phyloP scores from a whole-genome alignment of 2,329 filamentous ascomycete genomes.

The Stachybotrys echinatus region DNA sequence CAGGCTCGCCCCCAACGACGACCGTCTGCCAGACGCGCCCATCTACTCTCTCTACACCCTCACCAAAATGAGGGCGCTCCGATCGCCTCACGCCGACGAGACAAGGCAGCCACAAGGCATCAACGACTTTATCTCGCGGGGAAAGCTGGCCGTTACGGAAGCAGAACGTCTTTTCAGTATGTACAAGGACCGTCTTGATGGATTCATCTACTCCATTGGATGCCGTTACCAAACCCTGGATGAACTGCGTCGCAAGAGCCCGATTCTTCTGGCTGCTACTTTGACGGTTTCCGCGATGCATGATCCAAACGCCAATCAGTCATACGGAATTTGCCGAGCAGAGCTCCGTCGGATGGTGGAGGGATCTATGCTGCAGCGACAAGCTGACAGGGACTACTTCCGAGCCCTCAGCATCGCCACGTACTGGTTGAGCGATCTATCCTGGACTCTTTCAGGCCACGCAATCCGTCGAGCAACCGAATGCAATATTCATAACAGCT shows the following conservation, averaged over 20 bases:
- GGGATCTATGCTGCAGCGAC: slow-evolving; percentile 29
- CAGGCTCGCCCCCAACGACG: slow-evolving; percentile 23
- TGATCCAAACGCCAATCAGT: slow-evolving; percentile 44
- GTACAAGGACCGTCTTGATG: slow-evolving; percentile 44
- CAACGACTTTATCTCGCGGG: slow-evolving; percentile 30
- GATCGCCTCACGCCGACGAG: slow-evolving; percentile 24
- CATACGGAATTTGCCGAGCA: slow-evolving; percentile 46
- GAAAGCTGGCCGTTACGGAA: slow-evolving; percentile 38
- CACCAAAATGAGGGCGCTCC: slow-evolving; percentile 28
- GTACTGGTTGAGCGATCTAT: slow-evolving; percentile 59
- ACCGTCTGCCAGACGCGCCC: slow-evolving; percentile 29
- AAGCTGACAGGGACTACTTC: slow-evolving; percentile 42
- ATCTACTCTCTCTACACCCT: slow-evolving; percentile 33
- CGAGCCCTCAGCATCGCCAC: slow-evolving; percentile 55
- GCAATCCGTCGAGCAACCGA: slow-evolving; percentile 45
- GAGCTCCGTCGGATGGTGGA: slow-evolving; percentile 52
- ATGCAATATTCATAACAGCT: slow-evolving; percentile 37
- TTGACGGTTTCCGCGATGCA: slow-evolving; percentile 54
- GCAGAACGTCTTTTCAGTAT: slow-evolving; percentile 46
- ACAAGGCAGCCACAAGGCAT: slow-evolving; percentile 13
- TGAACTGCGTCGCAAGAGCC: slow-evolving; percentile 48
- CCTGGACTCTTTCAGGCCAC: slow-evolving; percentile 55
- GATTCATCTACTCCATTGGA: slow-evolving; percentile 44
- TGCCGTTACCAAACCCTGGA: slow-evolving; percentile 43
- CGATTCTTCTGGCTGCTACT: slow-evolving; percentile 49